phyloP scores from a whole-genome alignment of 2,329 filamentous ascomycete genomes.

The Microdochium bolleyi region DNA sequence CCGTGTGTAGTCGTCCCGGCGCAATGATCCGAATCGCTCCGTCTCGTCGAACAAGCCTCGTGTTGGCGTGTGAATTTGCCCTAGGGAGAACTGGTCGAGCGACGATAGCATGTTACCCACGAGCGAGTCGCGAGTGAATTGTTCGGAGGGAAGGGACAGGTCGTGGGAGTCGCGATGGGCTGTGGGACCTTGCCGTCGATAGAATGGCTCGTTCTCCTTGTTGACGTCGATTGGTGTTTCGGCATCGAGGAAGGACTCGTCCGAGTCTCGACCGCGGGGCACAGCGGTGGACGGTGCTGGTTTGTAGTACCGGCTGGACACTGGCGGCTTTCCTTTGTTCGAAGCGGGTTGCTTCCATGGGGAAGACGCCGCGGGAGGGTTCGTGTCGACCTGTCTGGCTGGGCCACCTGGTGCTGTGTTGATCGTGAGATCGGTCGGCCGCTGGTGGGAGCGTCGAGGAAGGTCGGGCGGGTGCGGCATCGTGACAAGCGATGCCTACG shows the following conservation, averaged over 20 bases:
- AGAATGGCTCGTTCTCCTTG: slow-evolving; percentile 19
- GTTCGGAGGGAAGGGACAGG: slow-evolving; percentile 67
- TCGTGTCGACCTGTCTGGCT: no score
- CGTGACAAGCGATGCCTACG: neutral
- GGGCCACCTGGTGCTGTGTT: neutral
- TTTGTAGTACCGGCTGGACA: slow-evolving; percentile 15
- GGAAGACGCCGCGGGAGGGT: neutral
- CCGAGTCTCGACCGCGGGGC: slow-evolving; percentile 10
- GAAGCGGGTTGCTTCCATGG: neutral
- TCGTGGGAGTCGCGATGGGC: slow-evolving; percentile 67
- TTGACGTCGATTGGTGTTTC: slow-evolving; percentile 13
- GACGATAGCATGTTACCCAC: slow-evolving; percentile 94
- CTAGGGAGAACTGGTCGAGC: slow-evolving; percentile 71
- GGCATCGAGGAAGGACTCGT: slow-evolving; percentile 21
- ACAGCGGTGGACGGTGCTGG: neutral
- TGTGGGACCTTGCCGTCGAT: slow-evolving; percentile 16
- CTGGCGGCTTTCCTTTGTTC: slow-evolving; percentile 15
- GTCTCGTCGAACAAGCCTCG: slow-evolving; percentile 27
- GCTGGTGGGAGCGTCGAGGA: neutral
- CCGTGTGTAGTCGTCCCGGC: slow-evolving; percentile 15
- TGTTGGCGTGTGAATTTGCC: slow-evolving; percentile 27
- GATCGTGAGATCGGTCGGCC: neutral
- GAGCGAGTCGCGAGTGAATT: slow-evolving; percentile 79
- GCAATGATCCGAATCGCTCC: slow-evolving; percentile 17
- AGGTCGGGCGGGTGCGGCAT: neutral